phyloP scores from a whole-genome alignment of 371 early-diverging fungal genomes.

The Batkoa obscura region DNA sequence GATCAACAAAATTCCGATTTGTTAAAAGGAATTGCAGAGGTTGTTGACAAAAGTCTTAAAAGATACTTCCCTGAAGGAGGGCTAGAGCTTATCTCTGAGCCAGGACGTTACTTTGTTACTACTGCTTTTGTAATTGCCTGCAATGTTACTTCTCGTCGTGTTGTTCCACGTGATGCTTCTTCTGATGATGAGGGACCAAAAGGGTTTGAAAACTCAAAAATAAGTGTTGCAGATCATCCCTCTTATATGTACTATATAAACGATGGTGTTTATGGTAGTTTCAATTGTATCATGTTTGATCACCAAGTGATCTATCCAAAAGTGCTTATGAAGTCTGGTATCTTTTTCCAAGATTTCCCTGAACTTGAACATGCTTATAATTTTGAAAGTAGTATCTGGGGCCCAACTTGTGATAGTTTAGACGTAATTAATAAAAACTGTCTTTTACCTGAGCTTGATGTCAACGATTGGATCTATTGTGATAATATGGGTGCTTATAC shows the following conservation, averaged over 20 bases:
- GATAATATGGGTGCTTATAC: slow-evolving; percentile 96
- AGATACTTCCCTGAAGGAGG: slow-evolving; percentile 40
- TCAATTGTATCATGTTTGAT: slow-evolving; percentile 96
- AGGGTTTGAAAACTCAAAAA: not conserved
- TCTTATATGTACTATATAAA: slow-evolving; percentile 92
- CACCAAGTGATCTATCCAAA: slow-evolving; percentile 62
- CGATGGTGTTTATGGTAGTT: slow-evolving; percentile 94
- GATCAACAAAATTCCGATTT: slow-evolving; percentile 38
- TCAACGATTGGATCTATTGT: slow-evolving; percentile 93
- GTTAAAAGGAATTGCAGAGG: slow-evolving; percentile 68
- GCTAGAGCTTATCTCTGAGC: slow-evolving; percentile 89
- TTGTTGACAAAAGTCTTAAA: slow-evolving; percentile 61
- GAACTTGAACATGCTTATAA: not conserved
- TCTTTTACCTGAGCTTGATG: slow-evolving; percentile 59
- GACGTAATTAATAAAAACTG: slow-evolving; percentile 66
- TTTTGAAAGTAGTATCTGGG: slow-evolving; percentile 72
- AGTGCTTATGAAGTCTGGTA: slow-evolving; percentile 30
- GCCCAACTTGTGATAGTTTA: slow-evolving; percentile 97
- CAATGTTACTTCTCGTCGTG: slow-evolving; percentile 76
- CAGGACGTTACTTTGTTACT: slow-evolving; percentile 90
- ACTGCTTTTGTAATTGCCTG: slow-evolving; percentile 85
- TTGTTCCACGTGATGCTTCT: slow-evolving; percentile 21
- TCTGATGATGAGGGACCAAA: not conserved
- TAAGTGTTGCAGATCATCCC: slow-evolving; percentile 23
- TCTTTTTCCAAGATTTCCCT: slow-evolving; percentile 16